Conservation (phyloP, 495 filamentous ascomycete genomes). For the Penicillium atrosanguineum region DNA sequence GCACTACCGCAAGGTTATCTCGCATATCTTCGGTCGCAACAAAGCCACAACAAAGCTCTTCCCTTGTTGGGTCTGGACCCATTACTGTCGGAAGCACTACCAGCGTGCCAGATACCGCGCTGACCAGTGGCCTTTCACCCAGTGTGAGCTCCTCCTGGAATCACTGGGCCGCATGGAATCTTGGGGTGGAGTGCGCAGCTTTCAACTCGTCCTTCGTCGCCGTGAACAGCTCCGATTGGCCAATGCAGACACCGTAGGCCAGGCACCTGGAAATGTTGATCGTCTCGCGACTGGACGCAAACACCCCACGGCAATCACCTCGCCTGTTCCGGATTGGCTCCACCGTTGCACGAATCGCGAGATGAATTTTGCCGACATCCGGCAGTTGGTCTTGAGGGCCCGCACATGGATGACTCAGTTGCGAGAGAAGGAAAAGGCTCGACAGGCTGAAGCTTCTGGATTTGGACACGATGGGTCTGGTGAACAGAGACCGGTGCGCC, state of each 20-base stretch:
- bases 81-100: constrained; percentile 82
- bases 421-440: constrained; percentile 2
- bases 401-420: constrained; percentile 15
- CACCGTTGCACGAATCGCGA: constrained; percentile 17
- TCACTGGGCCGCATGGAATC: constrained; percentile 57
- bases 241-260: background rate
- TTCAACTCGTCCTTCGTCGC: constrained; percentile 28
- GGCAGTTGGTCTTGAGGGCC: constrained; percentile 23
- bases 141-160: constrained; percentile 56
- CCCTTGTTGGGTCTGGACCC: constrained; percentile 62
- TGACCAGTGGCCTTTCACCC: constrained; percentile 55
- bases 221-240: constrained; percentile 20
- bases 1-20: constrained; percentile 67
- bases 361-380: constrained; percentile 34
- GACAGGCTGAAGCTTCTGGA: background rate
- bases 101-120: constrained; percentile 70
- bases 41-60: constrained; percentile 70
- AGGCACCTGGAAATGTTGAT: background rate
- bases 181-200: constrained; percentile 53
- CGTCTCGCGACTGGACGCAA: constrained; percentile 7
- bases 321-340: constrained; percentile 38
- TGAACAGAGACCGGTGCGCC: background rate
- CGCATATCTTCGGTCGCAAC: constrained; percentile 87
- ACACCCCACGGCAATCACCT: constrained; percentile 20
- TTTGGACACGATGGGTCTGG: background rate